These are phyloP conservation scores for Ophiostoma tasmaniense DNA, from an alignment of 2,329 filamentous ascomycete species.

Conservation along the genomic window DNA sequence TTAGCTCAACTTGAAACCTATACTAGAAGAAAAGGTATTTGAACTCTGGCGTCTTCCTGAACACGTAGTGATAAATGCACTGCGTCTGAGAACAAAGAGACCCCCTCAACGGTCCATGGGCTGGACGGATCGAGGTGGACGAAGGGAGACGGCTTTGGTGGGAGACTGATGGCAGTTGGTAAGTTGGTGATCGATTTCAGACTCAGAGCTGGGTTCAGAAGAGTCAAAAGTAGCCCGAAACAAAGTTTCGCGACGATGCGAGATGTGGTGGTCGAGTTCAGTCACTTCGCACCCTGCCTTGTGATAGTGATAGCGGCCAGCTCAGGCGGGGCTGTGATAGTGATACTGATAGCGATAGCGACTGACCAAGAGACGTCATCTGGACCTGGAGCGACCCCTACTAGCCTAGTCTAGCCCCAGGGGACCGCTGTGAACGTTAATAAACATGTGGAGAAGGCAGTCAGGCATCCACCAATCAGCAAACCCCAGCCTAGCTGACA, in stretches of 20 bases:
- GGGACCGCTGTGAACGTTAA: not conserved
- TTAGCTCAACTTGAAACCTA: not conserved
- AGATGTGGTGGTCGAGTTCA: not conserved
- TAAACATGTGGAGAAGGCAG: not conserved
- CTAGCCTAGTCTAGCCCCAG: slow-evolving; percentile 3
- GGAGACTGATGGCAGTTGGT: not conserved
- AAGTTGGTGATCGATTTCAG: not conserved
- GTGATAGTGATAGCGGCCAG: not conserved
- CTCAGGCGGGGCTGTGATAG: not conserved
- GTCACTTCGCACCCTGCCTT: not conserved
- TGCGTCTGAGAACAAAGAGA: not conserved
- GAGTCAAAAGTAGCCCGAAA: not conserved
- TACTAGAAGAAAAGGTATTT: not conserved
- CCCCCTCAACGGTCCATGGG: slow-evolving; percentile 9
- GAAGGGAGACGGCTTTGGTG: not conserved
- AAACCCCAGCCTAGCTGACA: not conserved
- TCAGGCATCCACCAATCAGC: not conserved
- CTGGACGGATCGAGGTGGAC: not conserved
- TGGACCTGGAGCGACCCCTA: slow-evolving; percentile 3
- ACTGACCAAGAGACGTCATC: slow-evolving; percentile 5
- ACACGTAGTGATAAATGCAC: not conserved
- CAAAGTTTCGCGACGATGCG: not conserved
- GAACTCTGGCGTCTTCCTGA: not conserved
- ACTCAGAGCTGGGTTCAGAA: not conserved
- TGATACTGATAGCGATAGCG: slow-evolving; percentile 5